Evolutionary conservation across 108 stramenopile genomes (phyloP).

Genomic region (Nitzschia sp.): DNA sequence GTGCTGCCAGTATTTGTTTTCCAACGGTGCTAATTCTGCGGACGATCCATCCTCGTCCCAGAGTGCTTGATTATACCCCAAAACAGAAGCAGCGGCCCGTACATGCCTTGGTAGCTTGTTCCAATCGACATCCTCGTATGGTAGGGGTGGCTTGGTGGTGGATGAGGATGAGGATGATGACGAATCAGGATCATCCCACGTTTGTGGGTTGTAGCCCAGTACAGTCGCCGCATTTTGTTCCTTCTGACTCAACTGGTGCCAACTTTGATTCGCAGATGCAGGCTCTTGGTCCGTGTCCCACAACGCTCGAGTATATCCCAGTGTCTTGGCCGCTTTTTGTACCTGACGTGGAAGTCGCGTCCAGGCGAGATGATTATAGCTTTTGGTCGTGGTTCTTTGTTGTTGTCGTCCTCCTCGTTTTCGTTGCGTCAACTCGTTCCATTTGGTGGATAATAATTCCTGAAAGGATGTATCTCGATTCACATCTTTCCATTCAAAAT

Average conservation of each 20-base stretch:
- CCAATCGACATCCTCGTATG: no score
- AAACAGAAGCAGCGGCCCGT: conserved; percentile 21
- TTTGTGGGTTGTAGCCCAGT: conserved; percentile 45
- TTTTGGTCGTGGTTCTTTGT: no score
- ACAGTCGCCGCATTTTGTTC: conserved; percentile 29
- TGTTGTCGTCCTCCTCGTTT: no score
- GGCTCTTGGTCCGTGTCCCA: conserved; percentile 40
- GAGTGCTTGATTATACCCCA: conserved; percentile 32
- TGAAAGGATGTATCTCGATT: not conserved
- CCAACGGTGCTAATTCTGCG: not conserved
- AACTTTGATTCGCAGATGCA: not conserved
- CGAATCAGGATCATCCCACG: conserved; percentile 49
- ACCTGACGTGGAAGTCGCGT: conserved; percentile 30
- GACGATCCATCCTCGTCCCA: conserved; percentile 24
- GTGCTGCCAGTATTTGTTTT: conserved; percentile 37
- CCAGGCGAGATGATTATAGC: conserved; percentile 40
- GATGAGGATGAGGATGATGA: no score
- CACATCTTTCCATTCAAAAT: not conserved
- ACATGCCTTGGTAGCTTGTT: conserved; percentile 14
- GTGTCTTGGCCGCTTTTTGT: conserved; percentile 32
- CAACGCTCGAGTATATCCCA: conserved; percentile 39
- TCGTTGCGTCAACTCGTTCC: conserved; percentile 33
- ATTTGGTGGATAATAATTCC: conserved; percentile 17
- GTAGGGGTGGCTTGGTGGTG: no score
- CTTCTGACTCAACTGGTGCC: conserved; percentile 1